phyloP scores from a whole-genome alignment of 1,284 basidiomycete species.

The Ganoderma multipileum region DNA sequence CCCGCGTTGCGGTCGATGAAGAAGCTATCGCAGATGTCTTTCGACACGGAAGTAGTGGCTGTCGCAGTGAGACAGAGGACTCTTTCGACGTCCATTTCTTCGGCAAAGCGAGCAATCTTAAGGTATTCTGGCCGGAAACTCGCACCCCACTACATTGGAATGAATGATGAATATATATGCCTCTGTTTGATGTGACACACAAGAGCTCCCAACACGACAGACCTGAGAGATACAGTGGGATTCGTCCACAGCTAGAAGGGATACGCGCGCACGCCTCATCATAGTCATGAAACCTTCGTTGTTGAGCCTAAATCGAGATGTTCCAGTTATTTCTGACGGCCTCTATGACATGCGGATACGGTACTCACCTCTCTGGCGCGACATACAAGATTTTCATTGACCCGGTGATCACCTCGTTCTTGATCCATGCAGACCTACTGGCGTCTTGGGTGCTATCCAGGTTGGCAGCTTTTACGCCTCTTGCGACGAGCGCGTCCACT shows the following conservation, averaged over 20 bases:
- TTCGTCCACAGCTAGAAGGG: constrained; percentile 92
- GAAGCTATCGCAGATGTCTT: constrained; percentile 70
- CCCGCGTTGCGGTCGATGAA: constrained; percentile 49
- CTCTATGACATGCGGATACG: background rate
- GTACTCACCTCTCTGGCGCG: constrained; percentile 84
- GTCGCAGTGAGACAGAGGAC: constrained; percentile 82
- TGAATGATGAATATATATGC: background rate
- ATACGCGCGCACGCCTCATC: constrained; percentile 58
- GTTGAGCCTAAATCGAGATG: constrained; percentile 58
- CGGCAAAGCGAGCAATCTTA: constrained; percentile 64
- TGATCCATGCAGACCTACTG: constrained; percentile 63
- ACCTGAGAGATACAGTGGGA: constrained; percentile 87
- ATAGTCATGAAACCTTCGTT: constrained; percentile 81
- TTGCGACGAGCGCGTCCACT: constrained; percentile 75
- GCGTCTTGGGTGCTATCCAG: constrained; percentile 70
- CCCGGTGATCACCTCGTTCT: constrained; percentile 51
- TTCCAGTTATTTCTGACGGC: constrained; percentile 33
- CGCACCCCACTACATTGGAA: constrained; percentile 54
- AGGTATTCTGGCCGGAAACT: constrained; percentile 63
- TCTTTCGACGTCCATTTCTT: constrained; percentile 66
- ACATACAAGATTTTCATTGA: constrained; percentile 79
- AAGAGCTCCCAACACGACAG: background rate
- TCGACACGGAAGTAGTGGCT: constrained; percentile 66
- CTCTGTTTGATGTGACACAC: background rate
- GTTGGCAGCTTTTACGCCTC: constrained; percentile 69